Evolutionary conservation across 257 asterid genomes (phyloP).

Genomic region (Handroanthus guayacan): DNA sequence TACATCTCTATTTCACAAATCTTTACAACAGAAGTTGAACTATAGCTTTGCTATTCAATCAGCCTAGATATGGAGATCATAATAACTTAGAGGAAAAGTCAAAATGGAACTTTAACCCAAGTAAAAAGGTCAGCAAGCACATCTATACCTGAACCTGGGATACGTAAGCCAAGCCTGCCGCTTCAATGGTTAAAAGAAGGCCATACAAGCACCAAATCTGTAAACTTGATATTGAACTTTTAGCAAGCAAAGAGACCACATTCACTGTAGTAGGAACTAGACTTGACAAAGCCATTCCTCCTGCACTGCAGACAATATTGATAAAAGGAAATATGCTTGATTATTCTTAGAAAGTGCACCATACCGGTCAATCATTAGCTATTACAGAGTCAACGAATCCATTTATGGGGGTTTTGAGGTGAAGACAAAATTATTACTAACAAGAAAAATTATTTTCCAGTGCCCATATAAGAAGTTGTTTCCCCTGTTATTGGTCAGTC

Average conservation of each 20-base stretch:
- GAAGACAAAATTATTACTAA: conserved; percentile 10
- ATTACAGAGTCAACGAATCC: conserved; percentile 13
- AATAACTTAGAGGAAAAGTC: conserved; percentile 20
- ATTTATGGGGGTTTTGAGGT: conserved; percentile 26
- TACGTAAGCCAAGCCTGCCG: conserved; percentile 94
- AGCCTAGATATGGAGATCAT: conserved; percentile 20
- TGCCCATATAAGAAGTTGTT: conserved; percentile 16
- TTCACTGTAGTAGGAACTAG: conserved; percentile 95
- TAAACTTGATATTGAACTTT: conserved; percentile 72
- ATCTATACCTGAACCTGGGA: conserved; percentile 94
- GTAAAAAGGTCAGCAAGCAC: conserved; percentile 22
- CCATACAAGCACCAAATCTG: conserved; percentile 99
- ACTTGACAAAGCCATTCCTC: conserved; percentile 99
- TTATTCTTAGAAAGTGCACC: conserved; percentile 28
- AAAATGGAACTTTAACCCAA: neutral
- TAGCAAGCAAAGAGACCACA: conserved; percentile 80
- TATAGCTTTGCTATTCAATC: conserved; percentile 20
- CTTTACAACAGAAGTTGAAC: conserved; percentile 2
- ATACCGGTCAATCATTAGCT: conserved; percentile 21
- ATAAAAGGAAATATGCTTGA: conserved; percentile 39
- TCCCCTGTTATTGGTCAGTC: conserved; percentile 14
- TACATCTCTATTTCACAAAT: conserved; percentile 7
- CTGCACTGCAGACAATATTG: conserved; percentile 82
- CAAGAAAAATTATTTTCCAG: conserved; percentile 17
- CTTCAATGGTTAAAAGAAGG: conserved; percentile 96